Conservation (phyloP, 2,329 filamentous ascomycete genomes). For the Phialemoniopsis sp. region DNA sequence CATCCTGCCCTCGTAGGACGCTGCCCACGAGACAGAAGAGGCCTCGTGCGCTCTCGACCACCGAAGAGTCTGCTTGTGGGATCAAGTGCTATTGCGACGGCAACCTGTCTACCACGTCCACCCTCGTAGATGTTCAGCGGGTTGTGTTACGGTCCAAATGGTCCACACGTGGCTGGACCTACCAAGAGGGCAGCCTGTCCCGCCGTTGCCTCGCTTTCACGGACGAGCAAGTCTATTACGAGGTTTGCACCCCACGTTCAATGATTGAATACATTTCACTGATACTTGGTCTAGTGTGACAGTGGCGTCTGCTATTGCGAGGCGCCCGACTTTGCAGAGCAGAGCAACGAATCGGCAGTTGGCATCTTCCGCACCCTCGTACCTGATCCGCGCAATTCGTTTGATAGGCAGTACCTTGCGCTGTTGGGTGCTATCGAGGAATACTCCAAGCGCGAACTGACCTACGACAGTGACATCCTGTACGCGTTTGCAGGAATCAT, state of each 20-base stretch:
- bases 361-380: too few species aligned
- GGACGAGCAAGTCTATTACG: constrained; percentile 10
- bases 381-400: too few species aligned
- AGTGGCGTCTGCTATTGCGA: too few species aligned
- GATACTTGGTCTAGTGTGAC: too few species aligned
- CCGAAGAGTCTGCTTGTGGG: too few species aligned
- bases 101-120: neutral
- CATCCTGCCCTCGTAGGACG: neutral
- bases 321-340: too few species aligned
- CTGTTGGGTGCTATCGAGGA: neutral
- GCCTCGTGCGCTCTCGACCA: too few species aligned
- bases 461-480: neutral
- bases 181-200: constrained; percentile 24
- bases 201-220: constrained; percentile 23
- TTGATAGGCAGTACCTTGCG: too few species aligned
- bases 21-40: too few species aligned
- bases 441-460: neutral
- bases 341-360: too few species aligned
- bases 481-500: constrained; percentile 3
- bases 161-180: constrained; percentile 23
- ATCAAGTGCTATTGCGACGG: too few species aligned
- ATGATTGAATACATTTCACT: too few species aligned
- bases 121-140: neutral
- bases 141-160: constrained; percentile 8
- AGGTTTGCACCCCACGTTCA: neutral